Percentiles rank a stretch among this genome's conserved stretches.
Conservation (phyloP, 345 rosid genomes). For the Camelina hispida region DNA sequence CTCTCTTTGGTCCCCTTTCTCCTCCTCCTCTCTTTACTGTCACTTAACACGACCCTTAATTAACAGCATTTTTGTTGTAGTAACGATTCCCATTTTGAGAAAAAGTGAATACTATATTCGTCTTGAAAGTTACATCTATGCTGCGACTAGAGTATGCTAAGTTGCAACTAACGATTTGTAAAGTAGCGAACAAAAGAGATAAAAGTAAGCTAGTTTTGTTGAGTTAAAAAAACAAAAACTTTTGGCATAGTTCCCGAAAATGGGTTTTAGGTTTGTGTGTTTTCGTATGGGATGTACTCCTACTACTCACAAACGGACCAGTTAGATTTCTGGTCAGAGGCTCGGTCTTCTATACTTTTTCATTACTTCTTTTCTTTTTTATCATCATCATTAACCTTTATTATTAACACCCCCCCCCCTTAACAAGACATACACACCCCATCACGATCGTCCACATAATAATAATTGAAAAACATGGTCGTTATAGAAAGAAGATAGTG, state of each 20-base stretch:
- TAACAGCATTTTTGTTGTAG: neutral
- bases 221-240: slow-evolving; percentile 1
- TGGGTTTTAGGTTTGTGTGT: slow-evolving; percentile 33
- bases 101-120: neutral
- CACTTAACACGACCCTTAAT: neutral
- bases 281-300: slow-evolving; percentile 13
- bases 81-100: neutral
- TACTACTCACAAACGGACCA: slow-evolving; percentile 22
- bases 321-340: slow-evolving; percentile 27
- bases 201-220: slow-evolving; percentile 30
- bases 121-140: slow-evolving; percentile 34
- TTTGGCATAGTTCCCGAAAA: slow-evolving; percentile 36
- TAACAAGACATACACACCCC: slow-evolving; percentile 21
- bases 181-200: slow-evolving; percentile 9
- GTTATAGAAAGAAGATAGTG: slow-evolving; percentile 7
- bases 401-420: neutral
- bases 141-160: slow-evolving; percentile 27
- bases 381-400: neutral
- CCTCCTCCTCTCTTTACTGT: neutral
- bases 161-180: slow-evolving; percentile 19
- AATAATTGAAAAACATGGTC: slow-evolving; percentile 6
- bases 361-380: neutral
- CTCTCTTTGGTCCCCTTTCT: slow-evolving; percentile 30
- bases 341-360: slow-evolving; percentile 36
- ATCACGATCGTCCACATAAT: slow-evolving; percentile 13